These are phyloP conservation scores for Botrytis deweyae DNA, from an alignment of 2,329 filamentous ascomycete genomes.

Conservation along the genomic window DNA sequence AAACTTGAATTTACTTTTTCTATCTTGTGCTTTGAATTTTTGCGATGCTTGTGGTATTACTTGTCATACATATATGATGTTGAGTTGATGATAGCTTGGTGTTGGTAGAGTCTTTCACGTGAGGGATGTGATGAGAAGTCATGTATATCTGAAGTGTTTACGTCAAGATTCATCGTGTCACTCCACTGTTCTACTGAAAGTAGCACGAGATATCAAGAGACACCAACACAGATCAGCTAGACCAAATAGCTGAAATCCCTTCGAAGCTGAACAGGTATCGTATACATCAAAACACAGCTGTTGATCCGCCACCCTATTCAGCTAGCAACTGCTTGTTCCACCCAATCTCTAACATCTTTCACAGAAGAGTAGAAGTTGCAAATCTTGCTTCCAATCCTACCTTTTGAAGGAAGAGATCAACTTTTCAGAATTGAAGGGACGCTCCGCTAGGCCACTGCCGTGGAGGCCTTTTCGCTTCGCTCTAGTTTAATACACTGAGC, in stretches of 20 bases:
- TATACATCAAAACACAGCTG: neutral
- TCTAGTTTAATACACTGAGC: neutral
- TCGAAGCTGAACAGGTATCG: neutral
- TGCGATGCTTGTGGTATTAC: neutral
- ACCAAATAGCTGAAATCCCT: neutral
- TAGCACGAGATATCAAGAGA: neutral
- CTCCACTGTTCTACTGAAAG: neutral
- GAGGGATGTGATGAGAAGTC: neutral
- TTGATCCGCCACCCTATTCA: neutral
- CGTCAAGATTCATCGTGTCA: neutral
- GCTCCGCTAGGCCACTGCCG: neutral
- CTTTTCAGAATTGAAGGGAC: neutral
- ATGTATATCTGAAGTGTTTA: neutral
- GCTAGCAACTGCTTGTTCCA: neutral
- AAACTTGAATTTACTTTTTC: too few relatives aligned
- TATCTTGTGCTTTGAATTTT: neutral
- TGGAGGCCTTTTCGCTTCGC: neutral
- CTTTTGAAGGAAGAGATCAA: neutral
- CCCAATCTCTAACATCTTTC: neutral
- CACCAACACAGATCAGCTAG: neutral
- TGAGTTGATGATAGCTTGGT: neutral
- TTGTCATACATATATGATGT: neutral
- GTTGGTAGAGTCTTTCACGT: neutral
- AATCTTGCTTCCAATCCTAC: neutral
- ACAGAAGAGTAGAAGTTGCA: neutral